Percentiles rank a stretch among this genome's conserved stretches.
Evolutionary conservation across 2,329 filamentous ascomycete genomes (phyloP).

Genomic region (Blastomyces gilchristii): DNA sequence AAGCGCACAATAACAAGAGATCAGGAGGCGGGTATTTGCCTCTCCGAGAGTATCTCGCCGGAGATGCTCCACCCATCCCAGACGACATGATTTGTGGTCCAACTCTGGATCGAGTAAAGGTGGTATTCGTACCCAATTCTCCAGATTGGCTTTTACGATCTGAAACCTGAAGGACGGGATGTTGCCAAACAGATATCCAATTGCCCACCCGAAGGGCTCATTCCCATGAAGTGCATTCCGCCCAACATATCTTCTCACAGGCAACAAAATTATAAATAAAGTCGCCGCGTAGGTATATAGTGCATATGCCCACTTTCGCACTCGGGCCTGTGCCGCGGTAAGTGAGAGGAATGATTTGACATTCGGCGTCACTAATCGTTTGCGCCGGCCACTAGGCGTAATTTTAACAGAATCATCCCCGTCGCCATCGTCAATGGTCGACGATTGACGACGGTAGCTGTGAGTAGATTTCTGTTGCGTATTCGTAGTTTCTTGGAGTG

Average conservation of each 20-base stretch:
- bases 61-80: slow-evolving; percentile 56
- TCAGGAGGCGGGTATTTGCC: slow-evolving; percentile 68
- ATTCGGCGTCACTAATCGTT: slow-evolving; percentile 53
- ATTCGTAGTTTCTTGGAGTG: background rate
- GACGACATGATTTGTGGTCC: slow-evolving; percentile 34
- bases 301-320: slow-evolving; percentile 77
- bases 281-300: slow-evolving; percentile 64
- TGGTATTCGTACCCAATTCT: slow-evolving; percentile 67
- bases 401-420: slow-evolving; percentile 22
- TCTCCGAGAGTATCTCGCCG: slow-evolving; percentile 57
- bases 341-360: slow-evolving; percentile 67
- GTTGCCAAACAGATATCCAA: slow-evolving; percentile 82
- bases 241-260: slow-evolving; percentile 60
- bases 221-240: slow-evolving; percentile 55
- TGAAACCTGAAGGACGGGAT: slow-evolving; percentile 60
- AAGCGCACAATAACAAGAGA: slow-evolving; percentile 61
- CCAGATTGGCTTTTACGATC: slow-evolving; percentile 57
- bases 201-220: slow-evolving; percentile 86
- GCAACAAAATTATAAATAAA: slow-evolving; percentile 54
- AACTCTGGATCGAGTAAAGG: slow-evolving; percentile 25
- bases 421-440: slow-evolving; percentile 31
- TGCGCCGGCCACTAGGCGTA: slow-evolving; percentile 56
- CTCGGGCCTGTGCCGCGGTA: slow-evolving; percentile 63
- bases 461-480: slow-evolving; percentile 37
- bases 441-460: slow-evolving; percentile 29